Evolutionary conservation across 768 basidiomycete species (phyloP).

Genomic region (Lyophyllum semitale): DNA sequence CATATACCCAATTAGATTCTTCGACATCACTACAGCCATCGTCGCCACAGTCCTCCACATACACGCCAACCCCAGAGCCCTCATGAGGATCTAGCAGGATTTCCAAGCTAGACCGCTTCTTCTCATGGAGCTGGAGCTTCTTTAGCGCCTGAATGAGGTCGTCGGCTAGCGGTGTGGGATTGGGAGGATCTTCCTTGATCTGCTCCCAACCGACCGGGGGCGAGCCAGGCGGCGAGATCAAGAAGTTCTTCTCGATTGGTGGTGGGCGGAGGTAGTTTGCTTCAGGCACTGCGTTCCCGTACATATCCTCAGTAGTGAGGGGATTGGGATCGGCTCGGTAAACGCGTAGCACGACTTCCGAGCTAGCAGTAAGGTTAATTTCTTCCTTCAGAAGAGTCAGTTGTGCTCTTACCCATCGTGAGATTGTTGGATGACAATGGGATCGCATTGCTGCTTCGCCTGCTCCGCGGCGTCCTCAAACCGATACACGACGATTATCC

Average conservation of each 20-base stretch:
- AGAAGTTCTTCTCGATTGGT: slow-evolving; percentile 85
- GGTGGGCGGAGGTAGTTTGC: slow-evolving; percentile 77
- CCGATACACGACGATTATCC: slow-evolving; percentile 82
- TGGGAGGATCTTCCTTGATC: slow-evolving; percentile 88
- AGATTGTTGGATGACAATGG: slow-evolving; percentile 56
- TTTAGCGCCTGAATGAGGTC: slow-evolving; percentile 83
- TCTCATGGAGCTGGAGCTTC: slow-evolving; percentile 61
- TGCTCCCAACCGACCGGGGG: slow-evolving; percentile 98
- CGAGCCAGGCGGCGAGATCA: slow-evolving; percentile 97
- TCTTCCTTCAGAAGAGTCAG: slow-evolving; percentile 4
- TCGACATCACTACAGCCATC: slow-evolving; percentile 39
- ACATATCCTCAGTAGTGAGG: slow-evolving; percentile 38
- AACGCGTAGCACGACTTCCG: slow-evolving; percentile 57
- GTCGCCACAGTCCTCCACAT: slow-evolving; percentile 72
- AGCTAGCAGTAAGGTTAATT: slow-evolving; percentile 30
- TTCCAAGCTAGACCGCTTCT: slow-evolving; percentile 43
- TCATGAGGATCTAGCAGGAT: slow-evolving; percentile 70
- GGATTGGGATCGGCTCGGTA: slow-evolving; percentile 77
- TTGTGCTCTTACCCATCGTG: slow-evolving; percentile 50
- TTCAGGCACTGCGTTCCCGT: slow-evolving; percentile 33
- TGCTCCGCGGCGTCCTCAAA: slow-evolving; percentile 61
- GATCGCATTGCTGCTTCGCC: slow-evolving; percentile 69
- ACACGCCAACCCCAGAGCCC: slow-evolving; percentile 73
- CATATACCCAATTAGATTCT: slow-evolving; percentile 68
- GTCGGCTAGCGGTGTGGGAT: slow-evolving; percentile 77